Evolutionary conservation across 1,139 yeast genomes (phyloP).

Genomic region (Waltiozyma solani): DNA sequence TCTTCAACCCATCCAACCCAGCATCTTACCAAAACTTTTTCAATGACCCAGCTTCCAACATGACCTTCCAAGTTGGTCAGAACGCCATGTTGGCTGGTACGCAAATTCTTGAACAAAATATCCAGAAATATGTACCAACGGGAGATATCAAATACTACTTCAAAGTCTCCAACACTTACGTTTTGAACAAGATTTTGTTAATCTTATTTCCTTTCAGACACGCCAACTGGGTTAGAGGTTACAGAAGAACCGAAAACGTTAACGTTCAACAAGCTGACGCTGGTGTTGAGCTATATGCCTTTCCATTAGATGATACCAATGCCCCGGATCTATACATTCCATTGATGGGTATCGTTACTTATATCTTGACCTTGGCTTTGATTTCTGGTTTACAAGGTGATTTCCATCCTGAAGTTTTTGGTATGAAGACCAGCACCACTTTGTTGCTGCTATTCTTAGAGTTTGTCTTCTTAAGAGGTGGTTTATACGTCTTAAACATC

Average conservation of each 20-base stretch:
- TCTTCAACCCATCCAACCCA: slow-evolving; percentile 1
- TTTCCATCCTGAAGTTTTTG: slow-evolving; percentile 89
- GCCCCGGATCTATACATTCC: slow-evolving; percentile 98
- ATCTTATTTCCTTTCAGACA: slow-evolving; percentile 84
- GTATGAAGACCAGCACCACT: slow-evolving; percentile 84
- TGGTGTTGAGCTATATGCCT: slow-evolving; percentile 40
- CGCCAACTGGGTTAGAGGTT: slow-evolving; percentile 60
- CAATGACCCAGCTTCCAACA: slow-evolving; percentile 71
- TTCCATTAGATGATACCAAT: slow-evolving; percentile 76
- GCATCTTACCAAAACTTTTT: slow-evolving; percentile 30
- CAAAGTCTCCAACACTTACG: slow-evolving; percentile 86
- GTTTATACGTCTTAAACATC: slow-evolving; percentile 51
- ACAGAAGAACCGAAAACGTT: slow-evolving; percentile 8
- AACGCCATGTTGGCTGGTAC: slow-evolving; percentile 61
- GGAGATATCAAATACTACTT: slow-evolving; percentile 70
- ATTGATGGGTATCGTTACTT: slow-evolving; percentile 84
- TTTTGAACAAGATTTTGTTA: slow-evolving; percentile 58
- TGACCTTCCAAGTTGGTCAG: slow-evolving; percentile 87
- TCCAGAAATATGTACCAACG: slow-evolving; percentile 39
- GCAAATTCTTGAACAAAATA: slow-evolving; percentile 64
- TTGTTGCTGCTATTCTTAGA: slow-evolving; percentile 77
- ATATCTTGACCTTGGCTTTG: slow-evolving; percentile 75
- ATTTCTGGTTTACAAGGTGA: slow-evolving; percentile 83
- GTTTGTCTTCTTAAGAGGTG: slow-evolving; percentile 46
- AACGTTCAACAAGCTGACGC: slow-evolving; percentile 1